Evolutionary conservation across 768 basidiomycete species (phyloP).

Genomic region (Coprinopsis cinerea): DNA sequence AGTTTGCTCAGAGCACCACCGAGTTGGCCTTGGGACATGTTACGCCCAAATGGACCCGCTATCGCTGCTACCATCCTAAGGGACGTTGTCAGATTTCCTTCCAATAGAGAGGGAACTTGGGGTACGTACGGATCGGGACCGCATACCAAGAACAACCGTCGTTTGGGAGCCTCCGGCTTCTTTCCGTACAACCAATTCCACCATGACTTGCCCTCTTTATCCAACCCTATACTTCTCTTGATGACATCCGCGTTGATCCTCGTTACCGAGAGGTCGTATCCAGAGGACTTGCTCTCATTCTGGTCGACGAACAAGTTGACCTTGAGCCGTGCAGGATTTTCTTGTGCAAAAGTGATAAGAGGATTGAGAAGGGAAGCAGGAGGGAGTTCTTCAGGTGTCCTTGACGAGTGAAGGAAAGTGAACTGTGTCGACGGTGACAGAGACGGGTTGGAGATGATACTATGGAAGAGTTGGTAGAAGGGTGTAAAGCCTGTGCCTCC

Average conservation of each 20-base stretch:
- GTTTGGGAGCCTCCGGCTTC: slow-evolving; percentile 24
- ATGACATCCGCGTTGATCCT: slow-evolving; percentile 51
- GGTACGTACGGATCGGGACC: slow-evolving; percentile 73
- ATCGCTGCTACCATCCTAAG: slow-evolving; percentile 69
- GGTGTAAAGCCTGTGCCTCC: slow-evolving; percentile 87
- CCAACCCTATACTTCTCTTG: slow-evolving; percentile 31
- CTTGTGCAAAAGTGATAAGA: slow-evolving; percentile 39
- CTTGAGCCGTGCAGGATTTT: slow-evolving; percentile 50
- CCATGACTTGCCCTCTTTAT: slow-evolving; percentile 24
- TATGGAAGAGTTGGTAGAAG: slow-evolving; percentile 71
- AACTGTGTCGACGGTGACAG: slow-evolving; percentile 43
- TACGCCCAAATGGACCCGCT: slow-evolving; percentile 71
- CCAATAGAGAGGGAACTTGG: not conserved
- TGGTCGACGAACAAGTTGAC: slow-evolving; percentile 62
- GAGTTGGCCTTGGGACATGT: slow-evolving; percentile 68
- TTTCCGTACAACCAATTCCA: slow-evolving; percentile 28
- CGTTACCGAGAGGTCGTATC: slow-evolving; percentile 34
- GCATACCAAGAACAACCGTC: slow-evolving; percentile 66
- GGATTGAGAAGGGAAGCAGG: slow-evolving; percentile 56
- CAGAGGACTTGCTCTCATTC: slow-evolving; percentile 20
- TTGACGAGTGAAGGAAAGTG: slow-evolving; percentile 70
- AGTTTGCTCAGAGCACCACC: slow-evolving; percentile 62
- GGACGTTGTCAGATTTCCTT: not conserved
- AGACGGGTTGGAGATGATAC: slow-evolving; percentile 35
- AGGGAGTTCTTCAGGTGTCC: slow-evolving; percentile 56